Percentiles rank a stretch among this genome's conserved stretches.
These are phyloP conservation scores for Candida peoriensis DNA, from an alignment of 805 yeast genomes.

Conservation along the genomic window DNA sequence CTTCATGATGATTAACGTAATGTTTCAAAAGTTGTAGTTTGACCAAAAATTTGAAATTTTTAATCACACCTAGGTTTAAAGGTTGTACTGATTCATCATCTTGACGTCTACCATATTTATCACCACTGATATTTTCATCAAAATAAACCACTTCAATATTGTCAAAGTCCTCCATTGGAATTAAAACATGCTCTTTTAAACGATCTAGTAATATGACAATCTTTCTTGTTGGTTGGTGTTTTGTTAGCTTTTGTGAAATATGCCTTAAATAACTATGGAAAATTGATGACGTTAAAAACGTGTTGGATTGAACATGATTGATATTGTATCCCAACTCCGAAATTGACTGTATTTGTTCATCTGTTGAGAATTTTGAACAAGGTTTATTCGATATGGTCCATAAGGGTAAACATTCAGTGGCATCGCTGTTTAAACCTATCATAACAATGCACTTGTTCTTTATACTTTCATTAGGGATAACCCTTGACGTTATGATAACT, in stretches of 20 bases:
- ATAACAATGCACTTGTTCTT: slow-evolving; percentile 13
- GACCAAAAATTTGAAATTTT: slow-evolving; percentile 27
- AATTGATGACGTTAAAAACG: slow-evolving; percentile 18
- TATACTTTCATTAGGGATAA: slow-evolving; percentile 14
- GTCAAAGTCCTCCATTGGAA: slow-evolving; percentile 26
- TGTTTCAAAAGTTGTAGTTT: slow-evolving; percentile 15
- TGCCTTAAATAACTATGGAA: slow-evolving; percentile 17
- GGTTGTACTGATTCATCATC: slow-evolving; percentile 25
- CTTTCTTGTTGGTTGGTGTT: slow-evolving; percentile 13
- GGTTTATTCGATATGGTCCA: slow-evolving; percentile 12
- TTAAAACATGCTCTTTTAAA: slow-evolving; percentile 31
- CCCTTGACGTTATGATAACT: slow-evolving; percentile 20
- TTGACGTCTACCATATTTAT: slow-evolving; percentile 10
- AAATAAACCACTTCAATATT: slow-evolving; percentile 28
- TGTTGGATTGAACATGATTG: slow-evolving; percentile 13
- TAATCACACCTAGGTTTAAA: slow-evolving; percentile 28
- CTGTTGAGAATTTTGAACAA: no score
- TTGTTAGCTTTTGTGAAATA: slow-evolving; percentile 9
- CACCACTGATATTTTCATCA: slow-evolving; percentile 8
- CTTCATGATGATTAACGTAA: slow-evolving; percentile 6
- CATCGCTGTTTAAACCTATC: slow-evolving; percentile 17
- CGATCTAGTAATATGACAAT: slow-evolving; percentile 29
- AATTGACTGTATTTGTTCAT: not conserved
- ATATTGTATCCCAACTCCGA: not conserved
- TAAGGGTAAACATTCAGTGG: slow-evolving; percentile 16